These are phyloP conservation scores for Ilyonectria mors-panacis DNA, from an alignment of 2,329 filamentous ascomycete species.

Conservation along the genomic window DNA sequence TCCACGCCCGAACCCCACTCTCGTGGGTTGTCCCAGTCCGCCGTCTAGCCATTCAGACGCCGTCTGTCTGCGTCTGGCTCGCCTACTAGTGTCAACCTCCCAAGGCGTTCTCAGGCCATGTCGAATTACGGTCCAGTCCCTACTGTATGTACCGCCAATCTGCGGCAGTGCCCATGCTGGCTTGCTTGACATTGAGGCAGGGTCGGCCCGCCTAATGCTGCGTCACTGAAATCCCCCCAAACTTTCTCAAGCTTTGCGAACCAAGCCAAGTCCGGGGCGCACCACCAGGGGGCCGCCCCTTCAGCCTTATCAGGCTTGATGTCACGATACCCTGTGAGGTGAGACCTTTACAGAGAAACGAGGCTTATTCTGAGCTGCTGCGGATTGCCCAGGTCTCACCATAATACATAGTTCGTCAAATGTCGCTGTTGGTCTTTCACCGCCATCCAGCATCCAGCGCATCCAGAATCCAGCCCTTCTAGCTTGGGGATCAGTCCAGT, in stretches of 20 bases:
- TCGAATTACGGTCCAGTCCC: background rate
- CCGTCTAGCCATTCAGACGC: constrained; percentile 38
- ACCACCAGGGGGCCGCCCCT: constrained; percentile 18
- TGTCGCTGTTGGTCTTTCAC: background rate
- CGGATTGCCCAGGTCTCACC: background rate
- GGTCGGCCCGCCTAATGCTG: constrained; percentile 8
- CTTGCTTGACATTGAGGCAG: constrained; percentile 35
- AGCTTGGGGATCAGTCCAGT: background rate
- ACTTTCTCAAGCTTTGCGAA: background rate
- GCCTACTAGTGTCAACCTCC: constrained; percentile 18
- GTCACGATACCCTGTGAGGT: constrained; percentile 36
- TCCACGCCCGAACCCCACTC: constrained; percentile 39
- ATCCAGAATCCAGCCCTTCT: background rate
- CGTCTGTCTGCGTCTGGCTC: constrained; percentile 10
- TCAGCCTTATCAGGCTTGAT: constrained; percentile 48
- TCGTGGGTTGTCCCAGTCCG: constrained; percentile 38
- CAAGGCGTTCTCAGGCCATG: constrained; percentile 41
- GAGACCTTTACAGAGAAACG: constrained; percentile 40
- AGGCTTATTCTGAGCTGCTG: constrained; percentile 32
- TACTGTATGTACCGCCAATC: background rate
- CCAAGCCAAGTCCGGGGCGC: constrained; percentile 4
- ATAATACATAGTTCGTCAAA: background rate
- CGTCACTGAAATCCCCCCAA: background rate
- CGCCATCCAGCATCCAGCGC: background rate
- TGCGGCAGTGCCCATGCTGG: constrained; percentile 33